Base-by-base conservation (phyloP, 1,284 basidiomycete genomes). In the Sanghuangporus sanghuang region DNA sequence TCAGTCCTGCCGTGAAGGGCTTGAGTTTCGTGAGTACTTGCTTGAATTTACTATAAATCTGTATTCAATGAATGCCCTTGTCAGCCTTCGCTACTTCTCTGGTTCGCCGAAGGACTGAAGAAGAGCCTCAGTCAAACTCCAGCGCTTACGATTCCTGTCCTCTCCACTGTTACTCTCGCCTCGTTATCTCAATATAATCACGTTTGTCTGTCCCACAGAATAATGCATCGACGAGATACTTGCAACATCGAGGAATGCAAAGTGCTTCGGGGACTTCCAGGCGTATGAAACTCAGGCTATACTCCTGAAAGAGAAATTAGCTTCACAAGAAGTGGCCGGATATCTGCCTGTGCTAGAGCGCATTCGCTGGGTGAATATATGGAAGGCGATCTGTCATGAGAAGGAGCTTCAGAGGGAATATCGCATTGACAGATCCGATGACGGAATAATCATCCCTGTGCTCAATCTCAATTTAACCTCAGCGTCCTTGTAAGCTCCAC, bases 291-390 rank as follows among this genome's bases (percentile, higher is more conserved):
- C 32, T n/a, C 44, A 18, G 23, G 46, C 5, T 9, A 49, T 27
- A 18, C 39, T 59, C 23, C 40, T 6, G 23, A 38, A 44, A 32
- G 49, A 52, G n/a, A 62, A 27, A n/a, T 1, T 32, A 18, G 21
- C 18, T 11, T 40, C 50, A 32, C 16, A 38, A 46, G 23, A 16
- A 27, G 21, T 62, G 18, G 60, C 60, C 11, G 38, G n/a, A 16
- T 6, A n/a, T 14, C 39, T 62, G 38, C 50, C 52, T 9, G 40
- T 1, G 42, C 50, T 62, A 11, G 52, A 56, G 18, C 27, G 53
- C 14, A 40, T 62, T 23, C 50, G 32, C 16, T 62, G 60, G 60
- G n/a, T 35, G 12, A 23, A 62, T 56, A 49, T 35, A 27, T 62
- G 60, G 60, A 39, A 21, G 27, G 42, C 21, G 12, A 8, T 14